These are phyloP conservation scores for Mortierella alpina DNA, from an alignment of 192 early-diverging fungal species.

Conservation along the genomic window DNA sequence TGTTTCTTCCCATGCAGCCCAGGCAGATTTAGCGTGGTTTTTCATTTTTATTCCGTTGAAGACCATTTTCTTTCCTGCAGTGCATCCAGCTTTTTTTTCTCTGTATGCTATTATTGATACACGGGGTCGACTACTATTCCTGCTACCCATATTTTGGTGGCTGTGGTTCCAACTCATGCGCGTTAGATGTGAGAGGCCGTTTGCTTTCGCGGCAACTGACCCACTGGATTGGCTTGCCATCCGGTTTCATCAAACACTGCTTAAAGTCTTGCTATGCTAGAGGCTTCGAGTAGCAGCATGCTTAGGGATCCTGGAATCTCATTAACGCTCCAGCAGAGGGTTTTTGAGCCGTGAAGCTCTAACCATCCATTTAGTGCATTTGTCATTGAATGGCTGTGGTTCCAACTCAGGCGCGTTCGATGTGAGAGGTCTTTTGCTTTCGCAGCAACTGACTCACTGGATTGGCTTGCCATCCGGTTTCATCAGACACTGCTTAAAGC, in stretches of 20 bases:
- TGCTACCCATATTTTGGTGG: slow-evolving; percentile 15
- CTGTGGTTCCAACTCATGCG: slow-evolving; percentile 28
- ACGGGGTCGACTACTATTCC: slow-evolving; percentile 31
- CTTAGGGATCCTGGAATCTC: slow-evolving; percentile 41
- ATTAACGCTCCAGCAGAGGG: slow-evolving; percentile 37
- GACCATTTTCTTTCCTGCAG: no score
- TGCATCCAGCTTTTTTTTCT: no score
- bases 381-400: slow-evolving; percentile 28
- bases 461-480: slow-evolving; percentile 14
- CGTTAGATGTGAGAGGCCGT: slow-evolving; percentile 29
- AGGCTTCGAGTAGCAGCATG: slow-evolving; percentile 39
- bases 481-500: slow-evolving; percentile 27
- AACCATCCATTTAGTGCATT: no score
- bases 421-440: slow-evolving; percentile 20
- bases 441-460: slow-evolving; percentile 8
- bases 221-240: slow-evolving; percentile 20
- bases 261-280: slow-evolving; percentile 36
- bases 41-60: no score
- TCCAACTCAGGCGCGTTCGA: slow-evolving; percentile 31
- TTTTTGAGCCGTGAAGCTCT: no score
- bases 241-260: slow-evolving; percentile 16
- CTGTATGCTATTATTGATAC: no score
- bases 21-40: no score
- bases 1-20: no score
- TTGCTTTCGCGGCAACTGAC: slow-evolving; percentile 3